A percentile compares a stretch with the other conserved stretches of the same genome.
Evolutionary conservation across 441 rosid species (phyloP).

Genomic region (Erodium moschatum): DNA sequence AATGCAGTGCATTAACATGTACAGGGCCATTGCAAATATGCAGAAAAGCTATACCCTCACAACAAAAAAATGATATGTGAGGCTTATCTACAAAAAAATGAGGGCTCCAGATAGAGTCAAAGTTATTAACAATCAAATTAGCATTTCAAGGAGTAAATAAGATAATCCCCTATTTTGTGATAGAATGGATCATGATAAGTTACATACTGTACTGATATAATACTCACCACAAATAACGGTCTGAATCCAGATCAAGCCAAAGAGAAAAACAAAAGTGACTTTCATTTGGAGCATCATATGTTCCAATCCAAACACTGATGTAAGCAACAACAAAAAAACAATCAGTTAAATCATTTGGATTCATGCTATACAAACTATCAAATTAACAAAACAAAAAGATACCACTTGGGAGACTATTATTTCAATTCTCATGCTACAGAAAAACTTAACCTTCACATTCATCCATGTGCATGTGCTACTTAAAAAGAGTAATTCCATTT

Average conservation of each 20-base stretch:
- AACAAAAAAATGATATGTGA: not conserved
- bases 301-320: constrained; percentile 26
- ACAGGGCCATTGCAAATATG: constrained; percentile 3
- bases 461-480: not conserved
- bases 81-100: not conserved
- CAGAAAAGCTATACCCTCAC: constrained; percentile 1
- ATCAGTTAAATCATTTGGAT: constrained; percentile 16
- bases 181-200: not conserved
- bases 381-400: constrained; percentile 6
- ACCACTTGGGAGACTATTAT: too few relatives aligned
- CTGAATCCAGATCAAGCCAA: constrained; percentile 40
- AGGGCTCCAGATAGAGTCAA: not conserved
- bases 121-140: constrained; percentile 6
- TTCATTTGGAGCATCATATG: constrained; percentile 45
- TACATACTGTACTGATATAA: constrained; percentile 3
- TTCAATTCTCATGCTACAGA: constrained; percentile 2
- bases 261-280: constrained; percentile 33
- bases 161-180: not conserved
- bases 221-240: constrained; percentile 57
- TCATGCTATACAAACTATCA: not conserved
- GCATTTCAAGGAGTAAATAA: not conserved
- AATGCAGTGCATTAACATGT: not conserved
- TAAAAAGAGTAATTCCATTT: not conserved
- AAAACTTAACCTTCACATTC: not conserved
- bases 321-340: constrained; percentile 15